A percentile compares a stretch with the other conserved stretches of the same genome.
phyloP scores from a whole-genome alignment of 2,329 filamentous ascomycete genomes.

The Fusarium temperatum region DNA sequence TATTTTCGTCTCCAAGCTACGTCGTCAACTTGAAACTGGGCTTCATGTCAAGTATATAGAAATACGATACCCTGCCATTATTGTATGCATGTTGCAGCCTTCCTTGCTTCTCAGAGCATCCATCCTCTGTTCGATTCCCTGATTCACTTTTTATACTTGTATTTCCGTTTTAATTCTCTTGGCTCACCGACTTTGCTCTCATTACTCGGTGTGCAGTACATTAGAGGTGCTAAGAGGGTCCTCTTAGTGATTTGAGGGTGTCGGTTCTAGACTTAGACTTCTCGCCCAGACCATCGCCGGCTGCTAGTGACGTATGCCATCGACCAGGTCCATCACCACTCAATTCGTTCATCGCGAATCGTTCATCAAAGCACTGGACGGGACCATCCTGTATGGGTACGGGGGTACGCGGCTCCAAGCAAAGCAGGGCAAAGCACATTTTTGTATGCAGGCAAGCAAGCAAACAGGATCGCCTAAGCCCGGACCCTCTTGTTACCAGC shows the following conservation, averaged over 20 bases:
- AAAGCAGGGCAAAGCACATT: neutral
- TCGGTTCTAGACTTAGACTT: conserved; percentile 37
- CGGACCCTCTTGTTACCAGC: conserved; percentile 13
- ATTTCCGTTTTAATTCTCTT: conserved; percentile 11
- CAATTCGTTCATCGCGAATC: conserved; percentile 32
- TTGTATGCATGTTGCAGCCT: conserved; percentile 10
- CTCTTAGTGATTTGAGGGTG: conserved; percentile 35
- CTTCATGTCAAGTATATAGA: conserved; percentile 34
- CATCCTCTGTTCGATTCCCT: conserved; percentile 8
- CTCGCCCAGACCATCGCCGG: conserved; percentile 33
- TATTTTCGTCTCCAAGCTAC: conserved; percentile 24
- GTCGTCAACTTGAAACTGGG: neutral
- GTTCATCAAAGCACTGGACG: neutral
- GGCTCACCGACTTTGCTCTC: conserved; percentile 33
- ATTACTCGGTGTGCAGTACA: conserved; percentile 22
- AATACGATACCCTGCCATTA: conserved; percentile 18
- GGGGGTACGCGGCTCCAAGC: conserved; percentile 2
- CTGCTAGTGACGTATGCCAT: conserved; percentile 40
- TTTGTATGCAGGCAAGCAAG: conserved; percentile 7
- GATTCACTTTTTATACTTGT: conserved; percentile 9
- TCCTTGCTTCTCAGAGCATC: conserved; percentile 5
- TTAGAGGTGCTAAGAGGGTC: conserved; percentile 24
- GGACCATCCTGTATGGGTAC: neutral
- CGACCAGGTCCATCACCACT: conserved; percentile 32
- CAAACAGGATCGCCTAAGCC: conserved; percentile 4